Conservation (phyloP, 2,329 filamentous ascomycete genomes). For the Pseudocercospora ulei region DNA sequence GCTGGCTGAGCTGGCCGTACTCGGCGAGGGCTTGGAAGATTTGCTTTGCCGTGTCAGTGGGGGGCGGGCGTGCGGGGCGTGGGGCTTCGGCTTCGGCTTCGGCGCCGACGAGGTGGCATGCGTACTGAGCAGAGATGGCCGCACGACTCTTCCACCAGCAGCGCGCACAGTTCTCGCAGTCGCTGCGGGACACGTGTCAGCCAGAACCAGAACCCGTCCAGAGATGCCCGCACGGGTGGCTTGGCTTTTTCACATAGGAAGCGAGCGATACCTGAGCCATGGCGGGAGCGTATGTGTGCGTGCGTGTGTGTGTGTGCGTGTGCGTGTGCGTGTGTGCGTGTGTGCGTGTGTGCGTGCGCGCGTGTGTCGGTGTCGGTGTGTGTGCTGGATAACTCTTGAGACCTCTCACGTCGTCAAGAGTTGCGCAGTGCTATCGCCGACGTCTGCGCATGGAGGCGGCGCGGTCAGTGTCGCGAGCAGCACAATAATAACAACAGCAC, state of each 20-base stretch:
- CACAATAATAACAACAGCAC: conserved; percentile 17
- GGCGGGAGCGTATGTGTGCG: neutral
- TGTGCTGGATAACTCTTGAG: conserved; percentile 27
- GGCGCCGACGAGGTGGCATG: conserved; percentile 19
- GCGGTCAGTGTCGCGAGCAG: conserved; percentile 7
- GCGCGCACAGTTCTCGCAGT: conserved; percentile 75
- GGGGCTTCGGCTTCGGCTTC: too few species aligned
- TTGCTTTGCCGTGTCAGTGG: conserved; percentile 54
- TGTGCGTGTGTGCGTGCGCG: too few species aligned
- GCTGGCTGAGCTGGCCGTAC: conserved; percentile 65
- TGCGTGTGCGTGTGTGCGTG: too few species aligned
- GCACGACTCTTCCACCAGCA: conserved; percentile 79
- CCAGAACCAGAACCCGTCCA: too few species aligned
- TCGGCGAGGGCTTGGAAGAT: conserved; percentile 71
- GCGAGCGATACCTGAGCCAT: conserved; percentile 16
- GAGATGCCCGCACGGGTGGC: too few species aligned
- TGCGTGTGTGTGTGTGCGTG: neutral
- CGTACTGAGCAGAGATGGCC: conserved; percentile 86
- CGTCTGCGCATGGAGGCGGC: conserved; percentile 29
- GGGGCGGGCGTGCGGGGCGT: too few species aligned
- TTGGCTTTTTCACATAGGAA: conserved; percentile 2
- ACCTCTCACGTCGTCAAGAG: conserved; percentile 35
- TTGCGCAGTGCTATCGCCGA: conserved; percentile 28
- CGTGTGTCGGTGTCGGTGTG: too few species aligned
- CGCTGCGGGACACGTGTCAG: conserved; percentile 47